Evolutionary conservation across 176 grass and related monocot genomes (phyloP).

Genomic region (Elymus sibiricus): DNA sequence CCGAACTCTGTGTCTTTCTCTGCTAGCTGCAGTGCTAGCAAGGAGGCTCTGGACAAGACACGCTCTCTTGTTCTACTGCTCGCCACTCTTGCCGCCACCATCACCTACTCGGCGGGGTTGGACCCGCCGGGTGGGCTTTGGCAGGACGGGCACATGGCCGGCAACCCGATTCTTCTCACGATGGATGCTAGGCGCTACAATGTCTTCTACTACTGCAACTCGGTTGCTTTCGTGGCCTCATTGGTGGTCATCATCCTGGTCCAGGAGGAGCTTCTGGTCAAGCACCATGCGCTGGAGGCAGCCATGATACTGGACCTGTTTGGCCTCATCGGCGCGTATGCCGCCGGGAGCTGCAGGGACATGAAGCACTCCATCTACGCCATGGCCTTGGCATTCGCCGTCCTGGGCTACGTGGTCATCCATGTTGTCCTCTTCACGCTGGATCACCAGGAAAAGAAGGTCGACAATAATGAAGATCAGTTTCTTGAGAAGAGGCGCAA

Average conservation of each 20-base stretch:
- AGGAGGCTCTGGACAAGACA: slow-evolving; percentile 2
- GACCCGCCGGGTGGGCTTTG: background rate
- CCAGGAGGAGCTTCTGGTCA: background rate
- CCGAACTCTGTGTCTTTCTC: too few relatives aligned
- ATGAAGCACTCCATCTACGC: slow-evolving; percentile 4
- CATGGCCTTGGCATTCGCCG: background rate
- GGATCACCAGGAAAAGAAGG: background rate
- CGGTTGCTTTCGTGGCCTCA: slow-evolving; percentile 27
- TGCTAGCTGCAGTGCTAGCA: background rate
- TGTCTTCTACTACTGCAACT: slow-evolving; percentile 35
- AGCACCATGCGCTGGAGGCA: background rate
- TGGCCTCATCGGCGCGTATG: background rate
- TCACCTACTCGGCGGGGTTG: background rate
- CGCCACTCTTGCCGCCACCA: slow-evolving; percentile 19
- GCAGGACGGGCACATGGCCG: background rate
- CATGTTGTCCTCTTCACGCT: background rate
- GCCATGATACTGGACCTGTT: background rate
- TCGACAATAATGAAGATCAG: background rate
- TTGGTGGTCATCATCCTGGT: slow-evolving; percentile 34
- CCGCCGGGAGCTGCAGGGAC: background rate
- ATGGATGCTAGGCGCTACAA: background rate
- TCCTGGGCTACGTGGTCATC: background rate
- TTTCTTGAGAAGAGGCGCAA: background rate
- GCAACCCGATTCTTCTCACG: background rate
- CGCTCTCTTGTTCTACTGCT: slow-evolving; percentile 24